Evolutionary conservation across 73 alveolate species (phyloP).

Genomic region (Paramecium sonneborni): DNA sequence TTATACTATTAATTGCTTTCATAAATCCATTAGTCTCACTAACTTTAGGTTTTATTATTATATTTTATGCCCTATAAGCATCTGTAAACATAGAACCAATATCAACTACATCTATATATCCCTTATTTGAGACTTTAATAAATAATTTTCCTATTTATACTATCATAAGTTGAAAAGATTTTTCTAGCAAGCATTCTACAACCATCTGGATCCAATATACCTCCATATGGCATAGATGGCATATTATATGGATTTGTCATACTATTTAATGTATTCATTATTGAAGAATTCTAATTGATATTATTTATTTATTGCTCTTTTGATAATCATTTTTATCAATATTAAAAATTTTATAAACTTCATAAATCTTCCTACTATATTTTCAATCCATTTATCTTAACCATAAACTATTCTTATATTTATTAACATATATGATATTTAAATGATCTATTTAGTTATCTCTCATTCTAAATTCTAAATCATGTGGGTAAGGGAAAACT

Average conservation of each 20-base stretch:
- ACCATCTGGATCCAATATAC: slow-evolving; percentile 47
- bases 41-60: neutral
- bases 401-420: neutral
- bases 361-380: neutral
- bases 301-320: neutral
- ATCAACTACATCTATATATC: slow-evolving; percentile 43
- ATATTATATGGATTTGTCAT: neutral
- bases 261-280: neutral
- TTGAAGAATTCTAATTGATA: neutral
- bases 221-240: slow-evolving; percentile 40
- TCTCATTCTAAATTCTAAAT: too few relatives aligned
- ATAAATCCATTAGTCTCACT: neutral
- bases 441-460: too few relatives aligned
- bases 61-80: neutral
- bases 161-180: neutral
- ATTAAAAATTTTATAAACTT: neutral
- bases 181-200: slow-evolving; percentile 47
- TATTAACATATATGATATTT: neutral
- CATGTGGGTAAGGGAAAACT: too few relatives aligned
- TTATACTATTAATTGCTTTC: neutral
- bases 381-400: neutral
- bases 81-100: slow-evolving; percentile 22
- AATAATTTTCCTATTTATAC: neutral
- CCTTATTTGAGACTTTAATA: neutral
- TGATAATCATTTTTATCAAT: neutral